Percentiles rank a stretch among this genome's conserved stretches.
Conservation (phyloP, 1,284 basidiomycete species). For the Vanrija sp. region DNA sequence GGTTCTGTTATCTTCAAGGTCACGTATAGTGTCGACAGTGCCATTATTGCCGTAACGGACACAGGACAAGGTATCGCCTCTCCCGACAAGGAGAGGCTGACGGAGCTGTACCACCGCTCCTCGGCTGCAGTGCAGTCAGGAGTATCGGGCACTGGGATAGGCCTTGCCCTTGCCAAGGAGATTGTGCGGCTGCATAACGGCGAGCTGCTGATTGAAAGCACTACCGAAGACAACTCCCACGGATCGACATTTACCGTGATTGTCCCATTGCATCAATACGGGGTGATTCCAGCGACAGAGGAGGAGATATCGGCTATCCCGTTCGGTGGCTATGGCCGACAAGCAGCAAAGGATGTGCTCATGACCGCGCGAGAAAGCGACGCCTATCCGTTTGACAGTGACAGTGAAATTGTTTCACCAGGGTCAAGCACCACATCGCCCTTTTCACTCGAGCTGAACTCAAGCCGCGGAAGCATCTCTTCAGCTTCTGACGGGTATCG, state of each 20-base stretch:
- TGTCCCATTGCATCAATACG: not conserved
- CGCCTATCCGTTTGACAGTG: not conserved
- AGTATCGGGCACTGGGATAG: constrained; percentile 13
- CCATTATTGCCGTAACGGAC: constrained; percentile 43
- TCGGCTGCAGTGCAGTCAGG: not conserved
- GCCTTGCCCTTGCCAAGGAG: constrained; percentile 29
- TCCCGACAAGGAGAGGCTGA: constrained; percentile 10
- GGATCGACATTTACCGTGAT: constrained; percentile 17
- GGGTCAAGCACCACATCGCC: not conserved
- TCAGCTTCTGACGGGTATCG: no score
- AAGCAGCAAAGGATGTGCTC: constrained; percentile 1
- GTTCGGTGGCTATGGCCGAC: not conserved
- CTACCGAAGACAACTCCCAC: not conserved
- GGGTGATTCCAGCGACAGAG: no score
- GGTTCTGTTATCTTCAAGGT: constrained; percentile 37
- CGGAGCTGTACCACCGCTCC: constrained; percentile 17
- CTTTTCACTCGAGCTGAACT: no score
- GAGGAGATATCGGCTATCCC: not conserved
- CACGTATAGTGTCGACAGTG: constrained; percentile 22
- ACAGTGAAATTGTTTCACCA: not conserved
- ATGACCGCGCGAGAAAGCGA: constrained; percentile 3
- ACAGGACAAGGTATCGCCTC: constrained; percentile 48
- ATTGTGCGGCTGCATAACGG: constrained; percentile 50
- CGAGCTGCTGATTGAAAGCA: constrained; percentile 35
- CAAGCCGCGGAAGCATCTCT: no score